Percentiles rank a stretch among this genome's conserved stretches.
phyloP scores from a whole-genome alignment of 192 early-diverging fungal species.

The Mortierella hygrophila region DNA sequence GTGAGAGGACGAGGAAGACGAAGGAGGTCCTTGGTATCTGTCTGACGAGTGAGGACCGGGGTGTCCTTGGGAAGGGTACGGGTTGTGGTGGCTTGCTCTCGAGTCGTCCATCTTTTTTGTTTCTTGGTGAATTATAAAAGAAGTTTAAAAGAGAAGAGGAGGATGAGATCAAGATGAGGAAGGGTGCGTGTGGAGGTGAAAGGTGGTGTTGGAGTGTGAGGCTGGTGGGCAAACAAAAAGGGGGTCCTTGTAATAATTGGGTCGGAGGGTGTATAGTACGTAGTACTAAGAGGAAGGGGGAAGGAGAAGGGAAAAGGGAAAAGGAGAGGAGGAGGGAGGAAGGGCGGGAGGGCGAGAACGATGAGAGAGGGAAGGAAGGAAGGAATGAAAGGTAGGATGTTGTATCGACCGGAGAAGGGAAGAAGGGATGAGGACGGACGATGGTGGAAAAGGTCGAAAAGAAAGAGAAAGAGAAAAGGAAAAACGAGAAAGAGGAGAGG shows the following conservation, averaged over 20 bases:
- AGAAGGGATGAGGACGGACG: background rate
- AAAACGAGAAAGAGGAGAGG: slow-evolving; percentile 4
- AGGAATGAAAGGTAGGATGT: background rate
- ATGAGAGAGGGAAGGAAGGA: slow-evolving; percentile 4
- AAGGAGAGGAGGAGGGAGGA: background rate
- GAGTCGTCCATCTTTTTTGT: slow-evolving; percentile 38
- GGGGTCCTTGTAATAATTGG: background rate
- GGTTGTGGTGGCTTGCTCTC: slow-evolving; percentile 11
- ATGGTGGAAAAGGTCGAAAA: background rate
- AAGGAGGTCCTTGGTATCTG: slow-evolving; percentile 14
- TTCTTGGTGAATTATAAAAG: background rate
- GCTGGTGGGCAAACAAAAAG: background rate
- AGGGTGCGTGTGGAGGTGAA: background rate
- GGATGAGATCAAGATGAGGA: slow-evolving; percentile 6
- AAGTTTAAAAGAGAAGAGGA: background rate
- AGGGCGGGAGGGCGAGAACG: background rate
- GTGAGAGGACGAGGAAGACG: slow-evolving; percentile 20
- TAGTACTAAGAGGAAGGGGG: no score
- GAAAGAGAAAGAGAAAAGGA: background rate
- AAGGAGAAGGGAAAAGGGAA: background rate
- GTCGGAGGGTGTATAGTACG: background rate
- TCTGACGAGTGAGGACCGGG: slow-evolving; percentile 12
- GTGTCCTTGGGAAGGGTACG: background rate
- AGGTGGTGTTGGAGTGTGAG: background rate
- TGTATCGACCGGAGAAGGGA: background rate